Conservation (phyloP, 1,284 basidiomycete genomes). For the Ustilago xerochloae region DNA sequence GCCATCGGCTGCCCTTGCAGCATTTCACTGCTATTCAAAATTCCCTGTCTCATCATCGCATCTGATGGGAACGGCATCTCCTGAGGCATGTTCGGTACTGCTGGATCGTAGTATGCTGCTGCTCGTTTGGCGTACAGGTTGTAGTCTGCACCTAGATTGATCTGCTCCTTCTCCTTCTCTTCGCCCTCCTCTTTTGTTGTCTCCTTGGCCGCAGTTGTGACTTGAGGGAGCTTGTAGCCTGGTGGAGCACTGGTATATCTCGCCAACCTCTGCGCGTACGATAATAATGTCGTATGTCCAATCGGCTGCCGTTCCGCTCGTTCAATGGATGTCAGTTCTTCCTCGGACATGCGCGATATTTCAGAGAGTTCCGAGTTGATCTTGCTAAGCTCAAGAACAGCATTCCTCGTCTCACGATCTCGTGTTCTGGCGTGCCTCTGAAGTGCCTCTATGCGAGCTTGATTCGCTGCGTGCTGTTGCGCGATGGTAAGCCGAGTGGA, state of each 20-base stretch:
- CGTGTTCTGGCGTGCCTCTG: slow-evolving; percentile 26
- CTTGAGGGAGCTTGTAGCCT: slow-evolving; percentile 45
- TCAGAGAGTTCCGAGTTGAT: slow-evolving; percentile 48
- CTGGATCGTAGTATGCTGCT: slow-evolving; percentile 58
- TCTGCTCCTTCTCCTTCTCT: slow-evolving; percentile 3
- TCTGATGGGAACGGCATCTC: slow-evolving; percentile 60
- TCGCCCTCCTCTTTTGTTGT: neutral
- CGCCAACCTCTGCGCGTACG: slow-evolving; percentile 54
- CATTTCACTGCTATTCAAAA: slow-evolving; percentile 52
- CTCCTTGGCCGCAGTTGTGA: neutral
- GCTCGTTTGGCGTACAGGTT: slow-evolving; percentile 52
- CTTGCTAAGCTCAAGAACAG: slow-evolving; percentile 37
- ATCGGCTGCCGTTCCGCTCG: slow-evolving; percentile 44
- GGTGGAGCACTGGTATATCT: slow-evolving; percentile 57
- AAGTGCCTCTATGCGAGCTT: slow-evolving; percentile 30
- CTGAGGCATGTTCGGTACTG: slow-evolving; percentile 57
- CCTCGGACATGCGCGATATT: slow-evolving; percentile 28
- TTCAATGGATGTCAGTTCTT: slow-evolving; percentile 34
- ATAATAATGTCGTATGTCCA: slow-evolving; percentile 29
- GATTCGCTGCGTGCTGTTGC: slow-evolving; percentile 45
- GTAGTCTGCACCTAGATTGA: slow-evolving; percentile 46
- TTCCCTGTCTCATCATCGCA: slow-evolving; percentile 58
- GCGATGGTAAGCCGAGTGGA: slow-evolving; percentile 26
- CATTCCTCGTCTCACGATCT: slow-evolving; percentile 35
- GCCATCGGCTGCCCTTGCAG: slow-evolving; percentile 37